A percentile compares a stretch with the other conserved stretches of the same genome.
These are phyloP conservation scores for Tolypocladium endophyticum DNA, from an alignment of 2,329 filamentous ascomycete species.

Conservation along the genomic window DNA sequence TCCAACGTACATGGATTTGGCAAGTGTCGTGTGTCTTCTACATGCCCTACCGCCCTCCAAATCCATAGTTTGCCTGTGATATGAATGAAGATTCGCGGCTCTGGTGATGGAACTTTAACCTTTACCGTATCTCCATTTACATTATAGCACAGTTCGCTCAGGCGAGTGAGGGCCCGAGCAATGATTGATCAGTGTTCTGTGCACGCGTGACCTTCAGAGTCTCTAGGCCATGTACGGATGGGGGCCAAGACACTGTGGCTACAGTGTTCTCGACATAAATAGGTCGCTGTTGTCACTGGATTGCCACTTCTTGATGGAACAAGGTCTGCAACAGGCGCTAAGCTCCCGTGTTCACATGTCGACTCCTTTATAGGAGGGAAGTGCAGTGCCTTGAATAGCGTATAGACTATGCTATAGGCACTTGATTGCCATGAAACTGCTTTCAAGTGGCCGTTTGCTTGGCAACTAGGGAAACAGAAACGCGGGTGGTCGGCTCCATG, in stretches of 20 bases:
- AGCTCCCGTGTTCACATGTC: neutral
- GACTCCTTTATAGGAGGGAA: neutral
- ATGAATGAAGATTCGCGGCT: no score
- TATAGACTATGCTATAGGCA: neutral
- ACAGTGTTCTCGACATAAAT: neutral
- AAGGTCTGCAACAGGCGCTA: neutral
- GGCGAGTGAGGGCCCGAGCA: neutral
- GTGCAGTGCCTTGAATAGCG: neutral
- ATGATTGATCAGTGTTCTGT: neutral
- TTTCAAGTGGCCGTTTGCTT: neutral
- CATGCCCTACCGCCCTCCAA: no score
- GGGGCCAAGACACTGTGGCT: neutral
- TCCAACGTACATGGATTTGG: neutral
- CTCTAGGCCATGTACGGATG: neutral
- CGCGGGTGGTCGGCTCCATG: neutral
- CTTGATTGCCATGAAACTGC: neutral
- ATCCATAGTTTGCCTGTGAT: no score
- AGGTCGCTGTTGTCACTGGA: neutral
- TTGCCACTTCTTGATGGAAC: neutral
- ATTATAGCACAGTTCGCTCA: neutral
- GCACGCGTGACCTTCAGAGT: neutral
- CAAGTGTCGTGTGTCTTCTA: neutral
- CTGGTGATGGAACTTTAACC: no score
- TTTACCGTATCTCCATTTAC: no score
- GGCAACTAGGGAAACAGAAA: neutral